These are phyloP conservation scores for Arabidopsis hybrid DNA, from an alignment of 441 rosid species.

Conservation along the genomic window DNA sequence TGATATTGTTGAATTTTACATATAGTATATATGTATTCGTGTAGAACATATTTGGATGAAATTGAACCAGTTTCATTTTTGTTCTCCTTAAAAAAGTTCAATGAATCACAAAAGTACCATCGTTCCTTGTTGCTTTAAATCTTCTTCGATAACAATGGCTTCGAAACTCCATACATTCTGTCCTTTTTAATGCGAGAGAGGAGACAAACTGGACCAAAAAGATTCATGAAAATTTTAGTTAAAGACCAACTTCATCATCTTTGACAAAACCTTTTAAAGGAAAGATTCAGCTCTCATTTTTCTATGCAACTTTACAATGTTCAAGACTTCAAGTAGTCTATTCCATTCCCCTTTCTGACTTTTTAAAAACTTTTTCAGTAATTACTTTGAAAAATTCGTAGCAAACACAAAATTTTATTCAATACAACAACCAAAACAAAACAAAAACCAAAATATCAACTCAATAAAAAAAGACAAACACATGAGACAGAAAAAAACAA, in stretches of 20 bases:
- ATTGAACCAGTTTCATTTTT: background rate
- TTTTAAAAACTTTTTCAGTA: slow-evolving; percentile 4
- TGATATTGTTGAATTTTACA: background rate
- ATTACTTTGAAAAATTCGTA: slow-evolving; percentile 19
- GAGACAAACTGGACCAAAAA: background rate
- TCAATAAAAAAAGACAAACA: background rate
- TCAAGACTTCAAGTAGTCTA: slow-evolving; percentile 4
- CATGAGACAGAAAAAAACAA: background rate
- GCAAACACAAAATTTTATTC: slow-evolving; percentile 1
- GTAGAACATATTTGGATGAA: background rate
- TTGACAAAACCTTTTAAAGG: background rate
- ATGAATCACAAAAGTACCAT: background rate
- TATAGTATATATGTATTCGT: slow-evolving; percentile 17
- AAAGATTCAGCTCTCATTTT: slow-evolving; percentile 5
- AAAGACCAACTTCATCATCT: background rate
- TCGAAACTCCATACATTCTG: no score
- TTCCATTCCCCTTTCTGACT: slow-evolving; percentile 14
- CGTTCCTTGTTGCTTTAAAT: no score
- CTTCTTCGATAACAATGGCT: background rate
- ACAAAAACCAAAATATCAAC: no score
- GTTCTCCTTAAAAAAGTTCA: background rate
- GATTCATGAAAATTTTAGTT: background rate
- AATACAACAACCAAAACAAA: background rate
- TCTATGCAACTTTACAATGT: slow-evolving; percentile 3
- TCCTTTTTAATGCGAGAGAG: no score